Evolutionary conservation across 805 yeast species (phyloP), one percentile per base, ranked within the genome.

Genomic region (Ogataea nonfermentans): DNA sequence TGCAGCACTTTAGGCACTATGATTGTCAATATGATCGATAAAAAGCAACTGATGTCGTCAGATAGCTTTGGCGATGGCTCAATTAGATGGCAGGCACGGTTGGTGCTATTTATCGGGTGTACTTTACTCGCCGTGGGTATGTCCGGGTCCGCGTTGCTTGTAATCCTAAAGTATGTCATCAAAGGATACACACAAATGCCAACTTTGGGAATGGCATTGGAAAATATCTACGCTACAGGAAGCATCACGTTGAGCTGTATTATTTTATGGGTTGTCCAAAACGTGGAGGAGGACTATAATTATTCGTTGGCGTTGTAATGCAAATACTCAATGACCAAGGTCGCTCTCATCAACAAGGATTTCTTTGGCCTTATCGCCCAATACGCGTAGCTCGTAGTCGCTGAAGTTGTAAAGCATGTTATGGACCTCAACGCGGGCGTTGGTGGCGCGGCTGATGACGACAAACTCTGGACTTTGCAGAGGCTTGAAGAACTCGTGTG

Each of bases 251-350:
- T 87, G 52, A 88, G 97, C 67, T 90, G 97, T 63, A 78, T 87
- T 32, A 71, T 82, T 7, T 68, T 93, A 53, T 93, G 99, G 99
- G 68, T 91, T 38, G 88, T 96, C 15, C 98, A 91, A 61, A 93
- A 89, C 61, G 81, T 89, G 43, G 97, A 93, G 62, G 98, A 93
- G 57, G 98, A 91, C 63, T 91, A 90, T 65, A 84, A 95, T 47
- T 91, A 93, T 61, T 84, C 95, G 32, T 75, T 90, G 59, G 89
- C 95, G 36, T 43, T 63, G 24, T 63, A 37, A 50, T 17, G 24
- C 28, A 32, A 27, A 26, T 24, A 35, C 33, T 37, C 24, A 31
- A 31, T 13, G 15, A 30, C 34, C 12, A 19, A 10, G n/a, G 25
- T 14, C 34, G 6, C 41, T 40, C 9, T 43, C 51, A 29, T 31